These are phyloP conservation scores for Aspergillus puulaauensis DNA, from an alignment of 2,329 filamentous ascomycete genomes.

Conservation along the genomic window DNA sequence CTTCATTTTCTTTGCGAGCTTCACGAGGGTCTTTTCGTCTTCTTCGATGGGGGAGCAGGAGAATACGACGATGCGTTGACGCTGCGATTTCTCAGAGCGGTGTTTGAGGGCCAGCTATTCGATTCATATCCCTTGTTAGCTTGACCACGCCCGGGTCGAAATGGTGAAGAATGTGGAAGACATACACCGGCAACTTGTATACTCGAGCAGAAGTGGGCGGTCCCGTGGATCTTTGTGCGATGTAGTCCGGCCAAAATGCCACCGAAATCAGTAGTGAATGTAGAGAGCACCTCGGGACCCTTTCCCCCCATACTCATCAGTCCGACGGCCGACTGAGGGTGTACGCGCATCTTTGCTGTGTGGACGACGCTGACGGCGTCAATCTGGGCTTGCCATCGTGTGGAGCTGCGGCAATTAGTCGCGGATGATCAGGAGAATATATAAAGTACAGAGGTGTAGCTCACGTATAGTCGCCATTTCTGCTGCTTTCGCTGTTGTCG, in stretches of 20 bases:
- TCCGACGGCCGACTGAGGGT: conserved; percentile 95
- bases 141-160: not conserved
- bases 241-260: conserved; percentile 92
- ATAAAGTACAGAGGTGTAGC: conserved; percentile 10
- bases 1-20: conserved; percentile 97
- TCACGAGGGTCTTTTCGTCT: conserved; percentile 81
- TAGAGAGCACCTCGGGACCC: conserved; percentile 95
- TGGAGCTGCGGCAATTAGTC: conserved; percentile 63
- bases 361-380: conserved; percentile 95
- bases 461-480: conserved; percentile 86
- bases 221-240: conserved; percentile 89
- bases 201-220: conserved; percentile 82
- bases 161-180: conserved; percentile 10
- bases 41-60: conserved; percentile 90
- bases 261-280: conserved; percentile 92
- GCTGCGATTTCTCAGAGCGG: conserved; percentile 94
- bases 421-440: not conserved
- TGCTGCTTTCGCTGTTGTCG: conserved; percentile 98
- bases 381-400: conserved; percentile 92
- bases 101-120: conserved; percentile 89
- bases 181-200: conserved; percentile 93
- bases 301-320: conserved; percentile 99
- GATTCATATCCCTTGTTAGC: conserved; percentile 10
- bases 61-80: conserved; percentile 95
- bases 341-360: conserved; percentile 89